A percentile compares a stretch with the other conserved stretches of the same genome.
phyloP scores from a whole-genome alignment of 169 alveolate species.

The Plasmodium gaboni region DNA sequence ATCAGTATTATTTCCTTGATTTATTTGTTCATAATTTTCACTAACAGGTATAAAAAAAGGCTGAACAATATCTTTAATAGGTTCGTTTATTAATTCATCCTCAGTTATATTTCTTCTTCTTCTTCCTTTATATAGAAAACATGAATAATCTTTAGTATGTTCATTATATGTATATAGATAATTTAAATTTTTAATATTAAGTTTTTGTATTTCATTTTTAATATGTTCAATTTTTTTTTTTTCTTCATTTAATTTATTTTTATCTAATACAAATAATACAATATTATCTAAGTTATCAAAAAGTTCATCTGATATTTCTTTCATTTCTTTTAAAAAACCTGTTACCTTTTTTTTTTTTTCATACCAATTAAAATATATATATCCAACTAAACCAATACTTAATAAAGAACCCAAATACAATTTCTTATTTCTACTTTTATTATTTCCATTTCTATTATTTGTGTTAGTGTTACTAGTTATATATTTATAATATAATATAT shows the following conservation, averaged over 20 bases:
- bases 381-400: conserved; percentile 45
- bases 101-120: conserved; percentile 66
- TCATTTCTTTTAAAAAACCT: conserved; percentile 61
- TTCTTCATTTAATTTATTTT: conserved; percentile 55
- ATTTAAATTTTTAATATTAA: conserved; percentile 48
- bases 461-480: conserved; percentile 7
- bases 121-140: conserved; percentile 69
- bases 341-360: conserved; percentile 33
- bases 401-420: conserved; percentile 17
- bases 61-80: conserved; percentile 36
- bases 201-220: conserved; percentile 59
- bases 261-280: conserved; percentile 64
- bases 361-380: conserved; percentile 31
- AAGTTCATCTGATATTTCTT: conserved; percentile 67
- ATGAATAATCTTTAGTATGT: conserved; percentile 59
- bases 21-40: conserved; percentile 53
- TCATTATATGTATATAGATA: conserved; percentile 61
- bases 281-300: conserved; percentile 59
- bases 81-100: conserved; percentile 29
- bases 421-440: conserved; percentile 17
- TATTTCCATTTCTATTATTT: conserved; percentile 22
- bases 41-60: conserved; percentile 62
- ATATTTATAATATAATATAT: conserved; percentile 15
- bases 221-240: conserved; percentile 51
- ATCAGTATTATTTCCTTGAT: conserved; percentile 44